Evolutionary conservation across 2,329 filamentous ascomycete species (phyloP), one percentile per base, ranked within the genome.

Genomic region (Beauveria brongniartii): DNA sequence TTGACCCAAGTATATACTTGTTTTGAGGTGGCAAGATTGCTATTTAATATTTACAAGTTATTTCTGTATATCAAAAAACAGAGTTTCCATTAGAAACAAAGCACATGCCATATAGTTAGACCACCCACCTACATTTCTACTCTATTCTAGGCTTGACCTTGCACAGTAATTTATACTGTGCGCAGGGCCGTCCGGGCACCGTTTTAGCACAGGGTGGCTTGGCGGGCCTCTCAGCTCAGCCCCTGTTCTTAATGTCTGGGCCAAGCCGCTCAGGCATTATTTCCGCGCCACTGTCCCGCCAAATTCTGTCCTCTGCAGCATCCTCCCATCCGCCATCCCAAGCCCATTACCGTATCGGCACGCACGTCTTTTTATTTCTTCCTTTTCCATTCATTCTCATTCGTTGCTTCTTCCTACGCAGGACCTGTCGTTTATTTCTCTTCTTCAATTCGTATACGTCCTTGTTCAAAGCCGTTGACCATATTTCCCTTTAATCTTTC

Each of bases 261-360:
- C 30, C 16, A n/a, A 34, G 54, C 54, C 37, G 26, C 43, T 44
- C 41, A 34, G 51, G 24, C 53, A 56, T 50, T 41, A 50, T 50
- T 50, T 50, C 46, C 46, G 18, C 52, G 51, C 37, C 18, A 20
- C 5, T 1, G 18, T 9, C 51, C 20, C 46, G 12, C 41, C 30
- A 57, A 58, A 28, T 58, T 58, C 55, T 58, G 56, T 59, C 56
- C 48, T 59, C 40, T 53, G 37, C 37, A 12, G n/a, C 37, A 37
- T 59, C 24, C 7, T 46, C 18, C 40, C 26, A 44, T 3, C 34
- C 22, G 18, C 30, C 56, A 41, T 50, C 22, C 34, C 34, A 28
- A n/a, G 52, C n/a, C 37, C 56, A n/a, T 16, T 26, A n/a, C 28
- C 40, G 18, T 37, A 52, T 30, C 22, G 43, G 44, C 43, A 4